These are phyloP conservation scores for Betula pendula DNA, from an alignment of 306 rosid genomes.

Conservation along the genomic window DNA sequence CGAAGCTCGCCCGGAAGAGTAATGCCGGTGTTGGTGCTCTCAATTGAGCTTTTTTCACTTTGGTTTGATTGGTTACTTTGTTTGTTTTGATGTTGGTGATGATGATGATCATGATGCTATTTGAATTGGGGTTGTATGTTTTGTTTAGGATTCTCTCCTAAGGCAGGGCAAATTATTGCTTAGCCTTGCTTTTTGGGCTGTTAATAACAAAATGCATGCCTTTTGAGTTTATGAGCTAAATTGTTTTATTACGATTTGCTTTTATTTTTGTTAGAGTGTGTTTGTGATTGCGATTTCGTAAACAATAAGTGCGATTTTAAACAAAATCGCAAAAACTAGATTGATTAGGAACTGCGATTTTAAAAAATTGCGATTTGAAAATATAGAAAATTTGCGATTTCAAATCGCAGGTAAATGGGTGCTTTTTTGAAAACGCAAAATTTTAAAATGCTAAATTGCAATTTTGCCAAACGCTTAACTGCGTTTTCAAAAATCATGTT, in stretches of 20 bases:
- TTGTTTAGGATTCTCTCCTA: constrained; percentile 39
- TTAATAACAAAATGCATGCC: constrained; percentile 53
- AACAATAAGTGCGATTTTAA: too few species aligned
- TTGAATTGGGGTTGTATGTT: constrained; percentile 40
- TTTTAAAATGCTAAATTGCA: too few species aligned
- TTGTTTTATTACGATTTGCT: background rate
- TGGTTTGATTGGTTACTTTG: constrained; percentile 33
- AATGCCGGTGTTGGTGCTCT: constrained; percentile 59
- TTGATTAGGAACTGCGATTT: too few species aligned
- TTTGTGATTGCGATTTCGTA: too few species aligned
- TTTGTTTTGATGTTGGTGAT: constrained; percentile 15
- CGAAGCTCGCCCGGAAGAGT: constrained; percentile 71
- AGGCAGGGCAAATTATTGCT: constrained; percentile 40
- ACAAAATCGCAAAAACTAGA: too few species aligned
- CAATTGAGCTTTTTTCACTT: constrained; percentile 40
- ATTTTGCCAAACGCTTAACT: too few species aligned
- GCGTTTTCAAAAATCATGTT: too few species aligned
- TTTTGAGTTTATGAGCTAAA: constrained; percentile 27
- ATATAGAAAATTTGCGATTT: too few species aligned
- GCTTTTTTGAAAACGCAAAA: too few species aligned
- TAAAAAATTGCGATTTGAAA: too few species aligned
- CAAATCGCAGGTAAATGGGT: too few species aligned
- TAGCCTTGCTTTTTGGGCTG: constrained; percentile 28
- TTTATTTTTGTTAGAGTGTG: background rate
- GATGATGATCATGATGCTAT: constrained; percentile 8